Evolutionary conservation across 225 moss, liverwort and hornwort genomes (phyloP), one percentile per base, ranked within the genome.

Genomic region (Lunularia cruciata): DNA sequence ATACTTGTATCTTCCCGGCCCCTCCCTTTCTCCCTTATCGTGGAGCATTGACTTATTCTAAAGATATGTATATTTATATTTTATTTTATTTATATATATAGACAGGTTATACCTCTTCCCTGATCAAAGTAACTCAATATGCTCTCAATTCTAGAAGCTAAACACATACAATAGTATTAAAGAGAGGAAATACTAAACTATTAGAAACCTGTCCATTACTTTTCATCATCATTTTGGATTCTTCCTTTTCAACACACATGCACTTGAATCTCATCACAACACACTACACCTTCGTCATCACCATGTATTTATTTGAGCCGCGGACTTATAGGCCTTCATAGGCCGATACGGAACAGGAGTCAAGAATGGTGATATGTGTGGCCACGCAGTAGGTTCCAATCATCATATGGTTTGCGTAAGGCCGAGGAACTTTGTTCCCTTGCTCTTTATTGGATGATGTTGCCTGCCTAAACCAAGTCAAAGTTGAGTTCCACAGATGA

Each of bases 371-470:
- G 52, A 52, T 52, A 3, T 23, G 52, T 4, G 8, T 52, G 25
- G 52, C 52, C 52, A 52, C 52, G 52, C 52, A 52, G 52, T 52
- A 52, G 52, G 8, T 52, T 11, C 12, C 52, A 52, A 52, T 52
- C 52, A 52, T 52, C 52, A 52, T 25, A 52, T 52, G 52, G 52
- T 52, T 52, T 52, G 52, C 52, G 52, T 52, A 52, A 52, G 52
- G 52, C 22, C 2, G 3, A 52, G 52, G 52, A 23, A 52, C 52
- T 52, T 52, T 52, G 9, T 23, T 3, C 52, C 25, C 8, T 25
- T 5, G 2, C 52, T 52, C 3, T 23, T 23, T 8, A 52, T 52
- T 52, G 52, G 23, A 20, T 8, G 8, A 52, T 25, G 52, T 22
- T 52, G 12, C 11, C 4, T 3, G 22, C 9, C 22, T 11, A 52